A percentile compares a stretch with the other conserved stretches of the same genome.
Evolutionary conservation across 75 land plant genomes (phyloP).

Genomic region (Azolla pinnata): DNA sequence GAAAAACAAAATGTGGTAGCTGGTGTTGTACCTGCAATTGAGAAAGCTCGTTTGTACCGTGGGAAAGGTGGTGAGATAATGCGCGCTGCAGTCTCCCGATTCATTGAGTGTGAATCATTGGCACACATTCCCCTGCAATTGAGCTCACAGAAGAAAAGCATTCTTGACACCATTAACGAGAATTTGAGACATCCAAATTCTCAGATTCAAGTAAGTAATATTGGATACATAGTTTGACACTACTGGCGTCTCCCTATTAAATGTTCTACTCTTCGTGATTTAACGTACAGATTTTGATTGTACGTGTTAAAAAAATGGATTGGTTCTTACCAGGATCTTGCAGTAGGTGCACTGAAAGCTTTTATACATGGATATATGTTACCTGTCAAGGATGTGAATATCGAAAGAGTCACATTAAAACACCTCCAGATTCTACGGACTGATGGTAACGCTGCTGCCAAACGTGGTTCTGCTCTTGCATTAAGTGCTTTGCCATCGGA

Average conservation of each 20-base stretch:
- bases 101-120: constrained; percentile 65
- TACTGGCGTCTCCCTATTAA: too few relatives aligned
- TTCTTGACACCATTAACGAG: constrained; percentile 78
- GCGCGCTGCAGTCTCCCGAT: constrained; percentile 84
- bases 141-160: constrained; percentile 39
- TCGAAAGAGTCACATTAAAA: constrained; percentile 30
- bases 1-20: constrained; percentile 60
- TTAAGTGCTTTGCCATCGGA: constrained; percentile 63
- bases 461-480: constrained; percentile 87
- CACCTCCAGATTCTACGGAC: constrained; percentile 51
- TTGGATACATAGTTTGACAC: too few relatives aligned
- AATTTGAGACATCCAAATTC: constrained; percentile 96
- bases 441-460: constrained; percentile 80
- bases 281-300: background rate
- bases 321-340: constrained; percentile 42
- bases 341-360: constrained; percentile 59
- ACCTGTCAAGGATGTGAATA: constrained; percentile 14
- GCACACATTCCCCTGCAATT: constrained; percentile 38
- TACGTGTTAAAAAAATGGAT: background rate
- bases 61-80: constrained; percentile 99
- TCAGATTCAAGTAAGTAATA: constrained; percentile 83
- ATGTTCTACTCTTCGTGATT: too few relatives aligned
- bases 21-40: constrained; percentile 87
- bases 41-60: constrained; percentile 93
- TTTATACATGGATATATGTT: constrained; percentile 55